phyloP scores from a whole-genome alignment of 139 green algal species.

The Chlorella sp. region DNA sequence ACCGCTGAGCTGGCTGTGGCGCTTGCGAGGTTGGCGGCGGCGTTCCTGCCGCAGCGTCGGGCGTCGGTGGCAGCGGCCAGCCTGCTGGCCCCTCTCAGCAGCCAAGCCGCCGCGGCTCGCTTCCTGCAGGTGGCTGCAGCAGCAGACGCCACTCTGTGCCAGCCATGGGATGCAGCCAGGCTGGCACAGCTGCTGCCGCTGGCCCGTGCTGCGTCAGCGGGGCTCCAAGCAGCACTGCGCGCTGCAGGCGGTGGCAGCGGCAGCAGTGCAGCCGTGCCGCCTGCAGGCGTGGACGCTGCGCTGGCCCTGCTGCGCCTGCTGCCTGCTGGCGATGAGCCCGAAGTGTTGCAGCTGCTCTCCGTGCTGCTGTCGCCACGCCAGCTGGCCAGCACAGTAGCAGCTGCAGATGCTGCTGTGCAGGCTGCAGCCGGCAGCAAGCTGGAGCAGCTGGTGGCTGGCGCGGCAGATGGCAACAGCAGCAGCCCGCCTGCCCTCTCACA shows the following conservation, averaged over 20 bases:
- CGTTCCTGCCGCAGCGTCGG: background rate
- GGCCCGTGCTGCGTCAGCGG: background rate
- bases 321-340: conserved; percentile 29
- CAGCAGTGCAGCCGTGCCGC: background rate
- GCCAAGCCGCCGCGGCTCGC: background rate
- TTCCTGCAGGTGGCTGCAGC: background rate
- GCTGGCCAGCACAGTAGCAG: background rate
- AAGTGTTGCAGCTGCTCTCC: conserved; percentile 24
- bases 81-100: conserved; percentile 10
- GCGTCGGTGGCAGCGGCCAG: background rate
- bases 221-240: background rate
- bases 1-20: conserved; percentile 18
- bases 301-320: conserved; percentile 22
- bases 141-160: conserved; percentile 26
- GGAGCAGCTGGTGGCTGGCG: background rate
- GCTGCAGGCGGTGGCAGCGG: background rate
- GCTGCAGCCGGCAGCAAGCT: background rate
- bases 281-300: background rate
- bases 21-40: background rate
- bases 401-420: background rate
- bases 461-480: background rate
- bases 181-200: conserved; percentile 21
- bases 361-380: background rate
- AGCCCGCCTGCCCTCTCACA: background rate
- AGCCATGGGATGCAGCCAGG: conserved; percentile 32